Conservation (phyloP, 768 basidiomycete genomes). For the Udeniomyces megalosporus region DNA sequence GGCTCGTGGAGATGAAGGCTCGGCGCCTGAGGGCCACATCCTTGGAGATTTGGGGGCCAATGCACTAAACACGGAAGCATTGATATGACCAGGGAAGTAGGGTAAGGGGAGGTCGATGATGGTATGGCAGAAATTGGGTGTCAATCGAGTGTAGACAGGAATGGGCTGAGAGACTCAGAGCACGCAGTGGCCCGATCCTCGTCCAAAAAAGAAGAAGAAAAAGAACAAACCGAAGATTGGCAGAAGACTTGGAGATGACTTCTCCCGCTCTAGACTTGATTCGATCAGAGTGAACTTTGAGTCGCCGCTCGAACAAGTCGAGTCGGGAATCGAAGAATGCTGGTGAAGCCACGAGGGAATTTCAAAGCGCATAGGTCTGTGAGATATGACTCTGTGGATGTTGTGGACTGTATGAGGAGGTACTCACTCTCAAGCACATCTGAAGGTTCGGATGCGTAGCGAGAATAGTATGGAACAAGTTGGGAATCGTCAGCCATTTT, state of each 20-base stretch:
- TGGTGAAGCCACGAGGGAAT: not conserved
- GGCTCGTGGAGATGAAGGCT: not conserved
- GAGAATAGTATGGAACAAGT: not conserved
- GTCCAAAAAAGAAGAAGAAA: too few relatives aligned
- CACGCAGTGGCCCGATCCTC: too few relatives aligned
- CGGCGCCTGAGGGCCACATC: conserved; percentile 5
- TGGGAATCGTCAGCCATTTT: not conserved
- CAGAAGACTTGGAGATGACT: conserved; percentile 44
- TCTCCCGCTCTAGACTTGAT: conserved; percentile 70
- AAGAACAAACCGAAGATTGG: conserved; percentile 21
- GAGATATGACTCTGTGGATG: too few relatives aligned
- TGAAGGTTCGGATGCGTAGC: too few relatives aligned
- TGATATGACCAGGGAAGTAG: too few relatives aligned
- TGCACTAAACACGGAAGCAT: not conserved
- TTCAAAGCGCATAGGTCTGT: too few relatives aligned
- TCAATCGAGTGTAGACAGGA: not conserved
- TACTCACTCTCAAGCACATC: conserved; percentile 3
- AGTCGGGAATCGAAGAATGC: conserved; percentile 46
- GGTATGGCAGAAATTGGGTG: too few relatives aligned
- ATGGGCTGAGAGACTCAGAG: not conserved
- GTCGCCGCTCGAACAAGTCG: conserved; percentile 44
- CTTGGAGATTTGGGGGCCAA: conserved; percentile 10
- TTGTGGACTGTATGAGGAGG: too few relatives aligned
- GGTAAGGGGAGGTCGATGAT: not conserved
- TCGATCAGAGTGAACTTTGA: conserved; percentile 71